Evolutionary conservation across 306 rosid genomes (phyloP), one percentile per base, ranked within the genome.

Genomic region (Cicer chorassanicum): DNA sequence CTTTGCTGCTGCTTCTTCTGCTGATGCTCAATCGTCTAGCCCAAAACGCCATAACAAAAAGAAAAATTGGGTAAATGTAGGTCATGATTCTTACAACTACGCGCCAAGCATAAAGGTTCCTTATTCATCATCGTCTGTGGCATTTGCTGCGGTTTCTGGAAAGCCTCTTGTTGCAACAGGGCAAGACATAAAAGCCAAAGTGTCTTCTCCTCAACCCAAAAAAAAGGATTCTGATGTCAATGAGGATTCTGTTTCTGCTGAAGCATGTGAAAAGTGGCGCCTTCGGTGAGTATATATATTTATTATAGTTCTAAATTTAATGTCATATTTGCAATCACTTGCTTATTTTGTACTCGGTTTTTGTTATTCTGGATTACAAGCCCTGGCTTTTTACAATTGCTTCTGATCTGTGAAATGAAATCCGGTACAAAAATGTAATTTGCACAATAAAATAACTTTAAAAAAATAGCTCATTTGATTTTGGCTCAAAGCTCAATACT

Each of bases 201-300:
- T 79, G 61, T 77, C 85, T 60, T 63, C 62, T 43, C 42, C 86
- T 77, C 89, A 57, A 74, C 76, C 74, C 63, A 85, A 70, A 84
- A 63, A 62, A 66, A 80, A 65, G 63, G 82, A 74, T 69, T 81
- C 82, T 66, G 86, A 59, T 72, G 65, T 39, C 71, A 83, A 19
- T 57, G 85, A 89, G 76, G 78, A 64, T 50, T 82, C 89, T 78
- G 55, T 78, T 72, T 68, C 87, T 53, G 81, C 88, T 21, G 99
- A 92, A 87, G 90, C 88, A 57, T 92, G 96, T 86, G 98, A 94
- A 78, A 89, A 87, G 86, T 94, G 98, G 98, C 86, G 99, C 63
- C 80, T 87, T 70, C 90, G 98, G 98, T 94, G 70, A 74, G 87
- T 80, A 71, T 75, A 59, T 75, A 59, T 54, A 9, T 81, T 75